Base-by-base conservation (phyloP, 306 rosid species). In the Sicyos baderoa region DNA sequence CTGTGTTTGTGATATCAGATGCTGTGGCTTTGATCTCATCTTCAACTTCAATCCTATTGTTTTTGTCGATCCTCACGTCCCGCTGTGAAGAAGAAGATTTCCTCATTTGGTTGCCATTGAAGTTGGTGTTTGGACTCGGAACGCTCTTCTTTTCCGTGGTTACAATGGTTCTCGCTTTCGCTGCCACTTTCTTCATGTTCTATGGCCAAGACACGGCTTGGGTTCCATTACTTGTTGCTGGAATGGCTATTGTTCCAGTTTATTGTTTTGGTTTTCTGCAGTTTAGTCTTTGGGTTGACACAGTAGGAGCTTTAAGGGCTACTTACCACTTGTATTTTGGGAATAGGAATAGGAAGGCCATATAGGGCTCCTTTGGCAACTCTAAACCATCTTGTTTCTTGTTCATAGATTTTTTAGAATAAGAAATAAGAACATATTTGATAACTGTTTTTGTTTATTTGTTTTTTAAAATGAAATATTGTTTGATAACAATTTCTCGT, bases 1-100 rank as follows among this genome's bases (percentile, higher is more conserved):
- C 54, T 0, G 71, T 65, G 5, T 65, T 65, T 14, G 71, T 65
- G 54, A 22, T 65, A 45, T 65, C 71, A 45, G 54, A 65, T 45
- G 71, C 40, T 11, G 22, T 3, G 14, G 71, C 71, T 2, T 3
- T 65, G 54, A 21, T 65, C 16, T 65, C 71, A 12, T 65, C 71
- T 21, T 44, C 70, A 21, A 44, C 70, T 21, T 22, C 70, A 2
- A 19, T 65, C 5, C 37, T 65, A 14, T 6, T 65, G 71, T 65
- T 65, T 14, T 14, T 65, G 27, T 65, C 71, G 1, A 45, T 65
- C 54, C 37, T 45, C 3, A 65, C 71, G 1, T 44, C 71, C 0
- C 35, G 54, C 0, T 65, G 54, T 22, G 37, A 54, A 13, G 71
- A 65, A 45, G 21, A 22, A 1, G 71, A 65, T 45, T 65, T 65